Percentiles rank a stretch among this genome's conserved stretches.
phyloP scores from a whole-genome alignment of 2,329 filamentous ascomycete species.

The Microascus cirrosus region DNA sequence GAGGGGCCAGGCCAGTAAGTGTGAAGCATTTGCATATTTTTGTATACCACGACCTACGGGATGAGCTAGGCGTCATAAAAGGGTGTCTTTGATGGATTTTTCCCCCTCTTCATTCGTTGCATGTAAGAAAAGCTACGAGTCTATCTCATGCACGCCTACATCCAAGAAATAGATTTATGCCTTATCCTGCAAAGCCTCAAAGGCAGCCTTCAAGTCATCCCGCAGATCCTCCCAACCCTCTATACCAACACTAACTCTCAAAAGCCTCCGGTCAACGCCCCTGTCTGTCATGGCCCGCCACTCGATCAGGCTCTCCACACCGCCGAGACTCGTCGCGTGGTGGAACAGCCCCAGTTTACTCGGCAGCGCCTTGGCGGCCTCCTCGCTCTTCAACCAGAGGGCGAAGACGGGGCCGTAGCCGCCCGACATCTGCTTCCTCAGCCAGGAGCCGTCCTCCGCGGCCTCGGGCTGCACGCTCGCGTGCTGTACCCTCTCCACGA shows the following conservation, averaged over 20 bases:
- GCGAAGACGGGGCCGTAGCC: constrained; percentile 87
- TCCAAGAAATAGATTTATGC: constrained; percentile 12
- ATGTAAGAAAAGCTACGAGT: neutral
- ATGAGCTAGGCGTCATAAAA: no score
- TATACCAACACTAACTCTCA: constrained; percentile 77
- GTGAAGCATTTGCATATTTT: neutral
- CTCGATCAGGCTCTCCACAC: constrained; percentile 92
- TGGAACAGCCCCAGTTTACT: constrained; percentile 76
- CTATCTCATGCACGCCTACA: no score
- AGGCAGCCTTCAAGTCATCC: constrained; percentile 59
- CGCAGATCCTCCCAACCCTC: constrained; percentile 79
- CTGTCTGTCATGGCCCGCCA: constrained; percentile 86
- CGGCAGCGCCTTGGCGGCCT: constrained; percentile 58
- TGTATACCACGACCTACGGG: neutral
- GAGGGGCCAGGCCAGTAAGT: neutral
- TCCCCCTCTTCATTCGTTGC: neutral
- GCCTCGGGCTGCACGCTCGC: constrained; percentile 65
- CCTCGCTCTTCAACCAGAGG: constrained; percentile 50
- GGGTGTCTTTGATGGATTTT: no score
- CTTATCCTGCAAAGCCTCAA: constrained; percentile 39
- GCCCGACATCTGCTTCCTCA: constrained; percentile 78
- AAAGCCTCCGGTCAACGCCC: constrained; percentile 56
- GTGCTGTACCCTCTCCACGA: constrained; percentile 57
- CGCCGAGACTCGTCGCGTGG: constrained; percentile 87
- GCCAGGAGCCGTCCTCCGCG: constrained; percentile 52